Conservation (phyloP, 306 rosid species). For the Delonix regia region DNA sequence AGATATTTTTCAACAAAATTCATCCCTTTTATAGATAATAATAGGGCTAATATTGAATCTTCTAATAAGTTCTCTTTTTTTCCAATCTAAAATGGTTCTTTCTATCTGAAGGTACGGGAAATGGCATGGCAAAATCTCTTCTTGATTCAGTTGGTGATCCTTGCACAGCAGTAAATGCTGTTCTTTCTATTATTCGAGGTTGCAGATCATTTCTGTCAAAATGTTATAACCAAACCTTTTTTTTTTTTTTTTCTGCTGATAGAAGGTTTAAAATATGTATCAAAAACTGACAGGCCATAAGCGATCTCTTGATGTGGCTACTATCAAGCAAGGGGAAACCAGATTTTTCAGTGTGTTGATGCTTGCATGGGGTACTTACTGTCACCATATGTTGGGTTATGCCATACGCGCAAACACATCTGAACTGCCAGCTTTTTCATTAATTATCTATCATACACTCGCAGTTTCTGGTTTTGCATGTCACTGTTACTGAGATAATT, state of each 20-base stretch:
- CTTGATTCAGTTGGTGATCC: slow-evolving; percentile 77
- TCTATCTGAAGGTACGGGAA: slow-evolving; percentile 77
- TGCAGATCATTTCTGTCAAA: slow-evolving; percentile 31
- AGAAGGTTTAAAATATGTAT: background rate
- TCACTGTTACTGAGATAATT: slow-evolving; percentile 27
- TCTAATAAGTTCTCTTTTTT: slow-evolving; percentile 26
- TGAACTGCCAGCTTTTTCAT: slow-evolving; percentile 26
- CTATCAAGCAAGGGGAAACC: slow-evolving; percentile 74
- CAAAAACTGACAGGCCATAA: slow-evolving; percentile 70
- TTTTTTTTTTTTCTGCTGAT: slow-evolving; percentile 15
- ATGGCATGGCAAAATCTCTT: slow-evolving; percentile 97
- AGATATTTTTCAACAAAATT: no score
- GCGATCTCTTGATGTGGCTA: slow-evolving; percentile 81
- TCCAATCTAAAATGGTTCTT: slow-evolving; percentile 8
- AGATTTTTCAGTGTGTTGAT: slow-evolving; percentile 78
- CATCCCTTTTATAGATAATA: slow-evolving; percentile 15
- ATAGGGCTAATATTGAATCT: background rate
- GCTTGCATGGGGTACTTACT: slow-evolving; percentile 93
- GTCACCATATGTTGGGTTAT: slow-evolving; percentile 27
- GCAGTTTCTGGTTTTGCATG: slow-evolving; percentile 32
- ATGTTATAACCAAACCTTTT: slow-evolving; percentile 18
- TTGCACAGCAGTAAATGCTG: slow-evolving; percentile 67
- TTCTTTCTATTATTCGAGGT: slow-evolving; percentile 87
- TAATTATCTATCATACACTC: background rate
- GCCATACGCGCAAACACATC: slow-evolving; percentile 29